These are phyloP conservation scores for Umbelopsis vinacea DNA, from an alignment of 192 early-diverging fungal species.

Conservation along the genomic window DNA sequence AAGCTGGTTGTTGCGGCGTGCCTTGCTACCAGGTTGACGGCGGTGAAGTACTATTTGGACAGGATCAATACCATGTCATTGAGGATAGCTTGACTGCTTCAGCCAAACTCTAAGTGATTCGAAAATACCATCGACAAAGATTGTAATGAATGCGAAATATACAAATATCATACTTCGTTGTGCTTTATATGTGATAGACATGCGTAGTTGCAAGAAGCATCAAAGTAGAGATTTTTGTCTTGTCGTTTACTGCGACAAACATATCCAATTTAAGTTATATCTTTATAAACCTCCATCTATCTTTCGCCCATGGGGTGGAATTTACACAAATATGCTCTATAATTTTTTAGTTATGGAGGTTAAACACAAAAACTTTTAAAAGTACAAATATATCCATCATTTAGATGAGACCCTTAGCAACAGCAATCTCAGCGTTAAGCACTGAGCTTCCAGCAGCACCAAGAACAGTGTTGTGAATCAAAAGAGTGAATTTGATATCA, in stretches of 20 bases:
- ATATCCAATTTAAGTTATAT: too few species aligned
- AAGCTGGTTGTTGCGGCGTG: constrained; percentile 23
- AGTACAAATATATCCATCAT: neutral
- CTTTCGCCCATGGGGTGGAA: too few species aligned
- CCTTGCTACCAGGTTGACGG: constrained; percentile 33
- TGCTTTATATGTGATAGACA: too few species aligned
- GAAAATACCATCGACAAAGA: too few species aligned
- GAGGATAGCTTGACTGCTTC: neutral
- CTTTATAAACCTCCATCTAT: too few species aligned
- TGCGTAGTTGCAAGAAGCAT: too few species aligned
- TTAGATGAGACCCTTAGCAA: constrained; percentile 73
- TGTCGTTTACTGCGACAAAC: too few species aligned
- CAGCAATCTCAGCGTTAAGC: constrained; percentile 92
- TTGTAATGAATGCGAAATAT: neutral
- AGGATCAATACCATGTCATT: constrained; percentile 22
- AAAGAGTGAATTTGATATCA: constrained; percentile 88
- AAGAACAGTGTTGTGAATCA: constrained; percentile 96
- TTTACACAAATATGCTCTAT: neutral
- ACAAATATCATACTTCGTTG: too few species aligned
- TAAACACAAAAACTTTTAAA: neutral
- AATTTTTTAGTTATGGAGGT: neutral
- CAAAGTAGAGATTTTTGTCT: too few species aligned
- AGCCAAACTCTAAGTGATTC: neutral
- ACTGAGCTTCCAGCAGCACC: constrained; percentile 95
- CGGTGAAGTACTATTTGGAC: constrained; percentile 28